Conservation (phyloP, 139 green algal species). For the Chlorella ohadii region DNA sequence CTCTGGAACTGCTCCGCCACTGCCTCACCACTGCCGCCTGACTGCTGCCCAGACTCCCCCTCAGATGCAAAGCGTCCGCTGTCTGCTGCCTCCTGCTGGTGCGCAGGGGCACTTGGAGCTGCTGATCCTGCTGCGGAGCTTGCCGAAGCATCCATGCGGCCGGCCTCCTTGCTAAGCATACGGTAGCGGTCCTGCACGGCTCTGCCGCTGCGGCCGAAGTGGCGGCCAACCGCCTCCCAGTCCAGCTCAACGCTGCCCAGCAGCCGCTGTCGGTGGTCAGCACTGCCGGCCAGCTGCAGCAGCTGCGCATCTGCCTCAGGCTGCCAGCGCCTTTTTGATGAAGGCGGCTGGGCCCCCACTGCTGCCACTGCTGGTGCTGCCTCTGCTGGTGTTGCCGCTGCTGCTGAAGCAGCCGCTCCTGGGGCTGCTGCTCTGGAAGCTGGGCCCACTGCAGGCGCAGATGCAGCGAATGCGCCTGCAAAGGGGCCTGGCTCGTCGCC, state of each 20-base stretch:
- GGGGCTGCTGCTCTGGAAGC: background rate
- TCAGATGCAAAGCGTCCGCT: no score
- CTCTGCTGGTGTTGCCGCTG: background rate
- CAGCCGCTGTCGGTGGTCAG: background rate
- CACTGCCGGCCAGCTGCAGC: background rate
- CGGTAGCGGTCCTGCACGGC: background rate
- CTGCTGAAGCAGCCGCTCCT: background rate
- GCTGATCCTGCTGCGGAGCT: no score
- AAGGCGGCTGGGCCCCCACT: no score
- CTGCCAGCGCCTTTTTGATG: background rate
- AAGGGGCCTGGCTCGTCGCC: background rate
- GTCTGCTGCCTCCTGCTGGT: no score
- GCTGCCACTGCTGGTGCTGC: background rate
- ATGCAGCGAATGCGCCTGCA: background rate
- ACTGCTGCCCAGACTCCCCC: no score
- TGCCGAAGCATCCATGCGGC: no score
- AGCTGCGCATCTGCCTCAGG: background rate
- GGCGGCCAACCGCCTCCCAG: background rate
- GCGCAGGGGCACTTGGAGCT: no score
- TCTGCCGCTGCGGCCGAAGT: background rate
- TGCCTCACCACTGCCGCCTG: no score
- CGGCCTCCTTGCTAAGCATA: no score
- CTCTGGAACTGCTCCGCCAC: no score
- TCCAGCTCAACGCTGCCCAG: background rate
- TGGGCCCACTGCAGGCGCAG: background rate